Percentiles rank a stretch among this genome's conserved stretches.
Conservation (phyloP, 2,329 filamentous ascomycete species). For the Leptographium procerum region DNA sequence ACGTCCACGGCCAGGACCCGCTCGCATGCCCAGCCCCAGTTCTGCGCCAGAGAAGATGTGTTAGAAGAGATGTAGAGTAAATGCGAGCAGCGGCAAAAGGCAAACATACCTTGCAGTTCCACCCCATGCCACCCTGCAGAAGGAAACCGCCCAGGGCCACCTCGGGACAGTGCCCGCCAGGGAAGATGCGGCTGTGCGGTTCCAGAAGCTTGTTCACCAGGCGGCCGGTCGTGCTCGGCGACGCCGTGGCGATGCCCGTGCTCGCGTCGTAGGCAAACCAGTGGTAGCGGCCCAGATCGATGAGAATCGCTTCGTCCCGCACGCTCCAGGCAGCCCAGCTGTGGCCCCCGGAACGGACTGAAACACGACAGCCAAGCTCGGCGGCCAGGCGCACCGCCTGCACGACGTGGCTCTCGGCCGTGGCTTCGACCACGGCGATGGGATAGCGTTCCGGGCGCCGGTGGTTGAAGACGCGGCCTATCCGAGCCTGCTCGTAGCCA, state of each 20-base stretch:
- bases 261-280: conserved; percentile 25
- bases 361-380: conserved; percentile 22
- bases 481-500: conserved; percentile 7
- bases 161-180: conserved; percentile 43
- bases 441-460: conserved; percentile 26
- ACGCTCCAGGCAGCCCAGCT: conserved; percentile 36
- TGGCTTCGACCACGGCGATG: conserved; percentile 28
- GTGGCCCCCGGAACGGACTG: conserved; percentile 35
- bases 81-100: conserved; percentile 11
- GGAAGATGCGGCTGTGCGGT: conserved; percentile 32
- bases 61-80: no score
- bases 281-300: conserved; percentile 21
- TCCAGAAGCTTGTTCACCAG: conserved; percentile 28
- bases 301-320: conserved; percentile 29
- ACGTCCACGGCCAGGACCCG: conserved; percentile 32
- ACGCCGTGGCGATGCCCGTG: conserved; percentile 26
- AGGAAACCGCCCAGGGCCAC: conserved; percentile 46
- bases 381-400: conserved; percentile 26
- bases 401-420: conserved; percentile 21
- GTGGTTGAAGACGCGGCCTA: conserved; percentile 31
- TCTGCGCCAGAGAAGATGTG: no score
- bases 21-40: conserved; percentile 45
- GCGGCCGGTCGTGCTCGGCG: conserved; percentile 34
- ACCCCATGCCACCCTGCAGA: conserved; percentile 46
- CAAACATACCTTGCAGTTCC: conserved; percentile 32